A percentile compares a stretch with the other conserved stretches of the same genome.
Evolutionary conservation across 139 green algal species (phyloP).

Genomic region (Coccomyxa sp.): DNA sequence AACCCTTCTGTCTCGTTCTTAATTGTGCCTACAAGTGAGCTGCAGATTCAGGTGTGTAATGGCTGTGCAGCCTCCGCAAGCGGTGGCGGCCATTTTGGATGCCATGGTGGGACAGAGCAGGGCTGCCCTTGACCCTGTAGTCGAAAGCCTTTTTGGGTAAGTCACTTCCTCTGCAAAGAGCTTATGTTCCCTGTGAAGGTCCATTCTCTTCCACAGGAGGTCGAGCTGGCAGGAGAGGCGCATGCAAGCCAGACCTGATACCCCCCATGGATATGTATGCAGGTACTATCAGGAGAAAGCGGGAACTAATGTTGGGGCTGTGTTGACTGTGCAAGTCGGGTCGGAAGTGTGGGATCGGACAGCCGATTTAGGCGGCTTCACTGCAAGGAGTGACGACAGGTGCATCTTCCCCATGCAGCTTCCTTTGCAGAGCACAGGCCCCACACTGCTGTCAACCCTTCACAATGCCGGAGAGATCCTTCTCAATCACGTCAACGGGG

Average conservation of each 20-base stretch:
- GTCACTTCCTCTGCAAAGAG: neutral
- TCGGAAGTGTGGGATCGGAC: neutral
- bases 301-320: neutral
- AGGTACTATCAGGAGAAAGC: neutral
- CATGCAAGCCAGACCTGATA: too few relatives aligned
- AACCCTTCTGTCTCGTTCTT: too few relatives aligned
- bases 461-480: too few relatives aligned
- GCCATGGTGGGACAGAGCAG: neutral
- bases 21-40: too few relatives aligned
- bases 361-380: neutral
- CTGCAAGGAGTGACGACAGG: neutral
- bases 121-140: constrained; percentile 1
- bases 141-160: neutral
- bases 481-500: too few relatives aligned
- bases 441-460: too few relatives aligned
- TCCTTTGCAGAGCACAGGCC: too few relatives aligned
- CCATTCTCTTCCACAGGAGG: too few relatives aligned
- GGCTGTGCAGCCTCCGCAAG: neutral
- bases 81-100: neutral
- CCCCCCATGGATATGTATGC: neutral
- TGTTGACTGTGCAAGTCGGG: neutral
- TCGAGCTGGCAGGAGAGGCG: too few relatives aligned
- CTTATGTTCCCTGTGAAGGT: neutral
- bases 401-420: neutral
- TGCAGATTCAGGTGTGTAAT: neutral